Conservation (phyloP, 176 grass and related monocot genomes). For the Rhipidocladum racemiflorum region DNA sequence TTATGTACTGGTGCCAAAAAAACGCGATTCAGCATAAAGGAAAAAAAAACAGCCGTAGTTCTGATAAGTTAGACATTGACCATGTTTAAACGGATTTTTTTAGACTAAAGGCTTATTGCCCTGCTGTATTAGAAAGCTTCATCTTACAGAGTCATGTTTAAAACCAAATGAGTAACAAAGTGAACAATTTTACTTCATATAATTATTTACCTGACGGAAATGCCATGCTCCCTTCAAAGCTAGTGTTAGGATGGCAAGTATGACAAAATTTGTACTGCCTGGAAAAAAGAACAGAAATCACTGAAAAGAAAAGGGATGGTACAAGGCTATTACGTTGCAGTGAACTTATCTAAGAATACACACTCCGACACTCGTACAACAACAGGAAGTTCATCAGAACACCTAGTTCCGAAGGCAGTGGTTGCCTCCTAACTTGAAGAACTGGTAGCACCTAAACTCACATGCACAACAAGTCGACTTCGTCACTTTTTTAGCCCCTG, state of each 20-base stretch:
- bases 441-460: background rate
- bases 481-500: no score
- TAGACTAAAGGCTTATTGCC: background rate
- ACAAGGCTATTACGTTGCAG: background rate
- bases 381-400: background rate
- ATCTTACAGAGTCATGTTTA: background rate
- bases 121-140: background rate
- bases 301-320: background rate
- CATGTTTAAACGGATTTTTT: background rate
- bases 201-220: constrained; percentile 68
- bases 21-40: background rate
- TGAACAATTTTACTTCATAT: background rate
- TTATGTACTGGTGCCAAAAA: background rate
- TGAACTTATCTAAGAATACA: background rate
- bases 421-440: background rate
- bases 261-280: constrained; percentile 92
- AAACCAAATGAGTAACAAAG: background rate
- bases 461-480: background rate
- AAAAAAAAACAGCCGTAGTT: background rate
- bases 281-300: constrained; percentile 20
- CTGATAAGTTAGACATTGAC: background rate
- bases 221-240: constrained; percentile 89
- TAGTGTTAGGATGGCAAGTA: constrained; percentile 66
- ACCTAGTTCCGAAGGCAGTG: background rate
- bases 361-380: background rate